These are phyloP conservation scores for Trichoderma gracile DNA, from an alignment of 2,329 filamentous ascomycete genomes.

Conservation along the genomic window DNA sequence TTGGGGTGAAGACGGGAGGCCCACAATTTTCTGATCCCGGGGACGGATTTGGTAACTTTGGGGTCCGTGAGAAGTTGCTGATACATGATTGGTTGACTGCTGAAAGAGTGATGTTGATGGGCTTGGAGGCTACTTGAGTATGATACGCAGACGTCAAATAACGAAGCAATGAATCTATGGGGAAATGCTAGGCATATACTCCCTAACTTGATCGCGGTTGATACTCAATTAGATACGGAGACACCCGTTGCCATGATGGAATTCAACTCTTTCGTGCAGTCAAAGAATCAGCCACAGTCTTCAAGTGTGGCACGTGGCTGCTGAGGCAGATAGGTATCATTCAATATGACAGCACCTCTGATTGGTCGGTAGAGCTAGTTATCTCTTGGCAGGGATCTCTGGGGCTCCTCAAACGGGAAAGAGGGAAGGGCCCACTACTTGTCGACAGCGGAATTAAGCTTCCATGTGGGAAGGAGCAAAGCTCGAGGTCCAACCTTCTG, in stretches of 20 bases:
- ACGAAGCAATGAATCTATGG: no score
- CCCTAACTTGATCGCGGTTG: not conserved
- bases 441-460: slow-evolving; percentile 2
- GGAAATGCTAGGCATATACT: not conserved
- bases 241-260: no score
- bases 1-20: not conserved
- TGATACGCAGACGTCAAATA: no score
- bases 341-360: not conserved
- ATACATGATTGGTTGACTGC: not conserved
- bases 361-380: not conserved
- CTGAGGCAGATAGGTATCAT: slow-evolving; percentile 2
- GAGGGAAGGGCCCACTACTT: not conserved
- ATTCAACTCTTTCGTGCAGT: not conserved
- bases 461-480: slow-evolving; percentile 9
- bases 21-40: not conserved
- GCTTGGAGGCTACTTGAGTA: not conserved
- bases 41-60: slow-evolving; percentile 4
- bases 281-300: not conserved
- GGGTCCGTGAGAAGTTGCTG: slow-evolving; percentile 13
- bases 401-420: not conserved
- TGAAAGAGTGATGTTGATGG: not conserved
- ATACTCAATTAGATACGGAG: not conserved
- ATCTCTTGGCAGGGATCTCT: slow-evolving; percentile 3
- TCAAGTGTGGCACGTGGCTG: not conserved
- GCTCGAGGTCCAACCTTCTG: not conserved